Base-by-base conservation (phyloP, 2,329 filamentous ascomycete species). In the Claviceps quebecensis region DNA sequence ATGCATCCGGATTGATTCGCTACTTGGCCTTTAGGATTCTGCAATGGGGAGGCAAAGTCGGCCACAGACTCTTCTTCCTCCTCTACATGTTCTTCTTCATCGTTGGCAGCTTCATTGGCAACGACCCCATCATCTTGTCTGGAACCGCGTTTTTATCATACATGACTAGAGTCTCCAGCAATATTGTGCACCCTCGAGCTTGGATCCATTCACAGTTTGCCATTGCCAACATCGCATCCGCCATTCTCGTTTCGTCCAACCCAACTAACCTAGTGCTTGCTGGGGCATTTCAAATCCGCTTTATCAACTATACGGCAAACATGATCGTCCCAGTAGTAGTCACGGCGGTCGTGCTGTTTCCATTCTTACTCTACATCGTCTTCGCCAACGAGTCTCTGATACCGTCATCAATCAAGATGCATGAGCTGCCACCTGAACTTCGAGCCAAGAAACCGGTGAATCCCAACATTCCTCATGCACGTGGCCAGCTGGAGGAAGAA, bases 161-260 rank as follows among this genome's bases (percentile, higher is more conserved):
- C 64, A 86, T 88, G 82, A 87, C 83, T 0, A 72, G 83, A 6
- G 83, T 86, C 0, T 86, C 83, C 0, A 81, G 76, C 64, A 87
- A 87, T 56, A 87, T 88, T 53, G 67, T 75, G 11, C 78, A 85
- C 52, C 83, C 84, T 0, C 70, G 80, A 58, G 84, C 84, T 0
- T 87, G 84, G 84, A 86, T 87, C 22, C 76, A 80, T 57, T 78
- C 77, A 2, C 84, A 88, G 53, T 87, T 87, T 52, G 76, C 84
- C 16, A 65, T 86, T 1, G 83, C 83, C 49, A 87, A 87, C 55
- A 84, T 87, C 47, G 80, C 80, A 2, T 87, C 84, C 0, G 83
- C 85, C 0, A 85, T 87, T 23, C 70, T 89, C 13, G 85, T 89
- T 9, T 87, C 84, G 0, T 87, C 84, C 0, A 88, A 88, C 54